Conservation (phyloP, 345 rosid genomes). For the Aethionema arabicum region DNA sequence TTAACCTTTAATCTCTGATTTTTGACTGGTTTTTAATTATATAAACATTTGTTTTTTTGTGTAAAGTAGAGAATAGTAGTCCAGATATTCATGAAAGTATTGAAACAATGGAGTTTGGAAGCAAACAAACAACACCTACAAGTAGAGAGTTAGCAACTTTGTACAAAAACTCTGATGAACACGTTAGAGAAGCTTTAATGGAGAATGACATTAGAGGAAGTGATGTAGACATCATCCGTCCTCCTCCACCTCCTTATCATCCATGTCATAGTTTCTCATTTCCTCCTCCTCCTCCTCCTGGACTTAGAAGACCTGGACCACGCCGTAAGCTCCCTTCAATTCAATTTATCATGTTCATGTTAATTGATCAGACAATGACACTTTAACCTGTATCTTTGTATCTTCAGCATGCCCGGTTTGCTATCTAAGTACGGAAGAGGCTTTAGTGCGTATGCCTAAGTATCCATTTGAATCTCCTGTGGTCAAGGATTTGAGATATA, state of each 20-base stretch:
- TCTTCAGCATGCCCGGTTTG: constrained; percentile 83
- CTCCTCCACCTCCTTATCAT: constrained; percentile 45
- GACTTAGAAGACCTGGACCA: constrained; percentile 61
- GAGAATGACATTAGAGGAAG: constrained; percentile 35
- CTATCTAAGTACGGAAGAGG: constrained; percentile 71
- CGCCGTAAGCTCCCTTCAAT: constrained; percentile 51
- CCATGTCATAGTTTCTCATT: constrained; percentile 65
- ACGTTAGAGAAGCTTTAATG: constrained; percentile 25
- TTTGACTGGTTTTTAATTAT: neutral
- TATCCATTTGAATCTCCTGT: constrained; percentile 55
- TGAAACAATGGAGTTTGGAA: constrained; percentile 33
- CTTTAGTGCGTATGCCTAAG: constrained; percentile 68
- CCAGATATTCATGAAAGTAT: constrained; percentile 38
- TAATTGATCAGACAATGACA: neutral
- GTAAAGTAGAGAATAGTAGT: constrained; percentile 48
- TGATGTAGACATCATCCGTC: constrained; percentile 36
- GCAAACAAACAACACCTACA: constrained; percentile 25
- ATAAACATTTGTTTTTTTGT: constrained; percentile 4
- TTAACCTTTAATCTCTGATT: neutral
- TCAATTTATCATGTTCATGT: neutral
- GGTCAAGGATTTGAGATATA: constrained; percentile 57
- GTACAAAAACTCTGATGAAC: constrained; percentile 13
- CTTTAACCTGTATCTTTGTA: constrained; percentile 7
- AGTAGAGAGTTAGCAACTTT: constrained; percentile 32
- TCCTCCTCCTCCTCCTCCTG: constrained; percentile 88